Conservation (phyloP, 768 basidiomycete genomes). For the Hypholoma fasciculare region DNA sequence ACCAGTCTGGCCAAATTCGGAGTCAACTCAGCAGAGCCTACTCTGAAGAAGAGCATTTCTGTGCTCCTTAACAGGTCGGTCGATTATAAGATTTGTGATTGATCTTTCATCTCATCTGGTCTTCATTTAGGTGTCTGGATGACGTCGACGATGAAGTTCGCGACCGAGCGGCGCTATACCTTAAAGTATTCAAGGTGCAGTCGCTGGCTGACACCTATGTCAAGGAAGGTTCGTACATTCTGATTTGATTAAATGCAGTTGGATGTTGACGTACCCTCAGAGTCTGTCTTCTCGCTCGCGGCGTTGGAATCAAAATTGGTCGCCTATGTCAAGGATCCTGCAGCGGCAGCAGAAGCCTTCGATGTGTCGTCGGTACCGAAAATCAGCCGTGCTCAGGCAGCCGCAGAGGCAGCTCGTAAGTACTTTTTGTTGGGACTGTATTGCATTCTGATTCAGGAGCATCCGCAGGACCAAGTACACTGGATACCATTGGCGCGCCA, state of each 20-base stretch:
- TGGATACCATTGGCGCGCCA: conserved; percentile 83
- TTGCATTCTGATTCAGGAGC: conserved; percentile 5
- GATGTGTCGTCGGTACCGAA: conserved; percentile 87
- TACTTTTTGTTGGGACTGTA: conserved; percentile 2
- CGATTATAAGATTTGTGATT: neutral
- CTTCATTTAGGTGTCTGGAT: conserved; percentile 75
- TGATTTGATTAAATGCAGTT: neutral
- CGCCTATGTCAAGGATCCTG: conserved; percentile 87
- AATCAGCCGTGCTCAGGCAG: conserved; percentile 90
- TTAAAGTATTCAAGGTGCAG: conserved; percentile 80
- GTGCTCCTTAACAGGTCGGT: conserved; percentile 83
- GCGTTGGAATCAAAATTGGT: conserved; percentile 90
- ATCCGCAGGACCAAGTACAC: conserved; percentile 72
- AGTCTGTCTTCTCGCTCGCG: conserved; percentile 91
- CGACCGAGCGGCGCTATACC: conserved; percentile 94
- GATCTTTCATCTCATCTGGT: conserved; percentile 3
- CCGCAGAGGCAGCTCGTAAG: conserved; percentile 86
- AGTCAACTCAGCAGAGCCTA: conserved; percentile 77
- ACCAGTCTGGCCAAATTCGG: conserved; percentile 96
- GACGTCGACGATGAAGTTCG: conserved; percentile 99
- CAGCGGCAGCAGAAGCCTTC: conserved; percentile 71
- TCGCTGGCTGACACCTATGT: conserved; percentile 83
- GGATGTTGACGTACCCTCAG: conserved; percentile 39
- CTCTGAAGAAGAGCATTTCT: conserved; percentile 81
- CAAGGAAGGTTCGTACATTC: conserved; percentile 70